Evolutionary conservation across 345 rosid species (phyloP).

Genomic region (Dovyalis caffra): DNA sequence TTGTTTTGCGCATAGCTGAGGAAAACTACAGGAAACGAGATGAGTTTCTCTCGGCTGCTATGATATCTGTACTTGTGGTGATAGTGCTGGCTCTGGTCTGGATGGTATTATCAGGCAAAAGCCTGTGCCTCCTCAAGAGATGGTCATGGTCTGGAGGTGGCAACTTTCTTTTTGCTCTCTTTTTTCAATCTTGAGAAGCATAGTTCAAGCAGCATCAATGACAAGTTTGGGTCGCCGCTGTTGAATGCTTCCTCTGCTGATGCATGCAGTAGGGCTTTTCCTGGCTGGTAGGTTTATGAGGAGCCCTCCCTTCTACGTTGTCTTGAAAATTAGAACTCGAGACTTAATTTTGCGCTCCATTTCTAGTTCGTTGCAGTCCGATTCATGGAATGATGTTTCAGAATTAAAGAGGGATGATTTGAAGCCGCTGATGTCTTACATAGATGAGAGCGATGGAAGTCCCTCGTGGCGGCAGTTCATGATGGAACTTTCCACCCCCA

Average conservation of each 20-base stretch:
- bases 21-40: background rate
- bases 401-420: background rate
- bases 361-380: background rate
- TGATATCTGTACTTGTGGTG: background rate
- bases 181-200: background rate
- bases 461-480: constrained; percentile 14
- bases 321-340: background rate
- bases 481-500: constrained; percentile 22
- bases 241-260: background rate
- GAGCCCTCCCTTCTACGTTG: background rate
- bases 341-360: background rate
- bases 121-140: background rate
- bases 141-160: background rate
- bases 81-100: background rate
- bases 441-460: background rate
- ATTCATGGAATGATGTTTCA: background rate
- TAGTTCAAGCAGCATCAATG: background rate
- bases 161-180: background rate
- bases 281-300: background rate
- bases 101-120: background rate
- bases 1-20: background rate
- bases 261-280: too few relatives aligned
- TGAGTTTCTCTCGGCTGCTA: too few relatives aligned
- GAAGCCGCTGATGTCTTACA: background rate
- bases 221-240: background rate